Evolutionary conservation across 139 green algal species (phyloP), one percentile per base, ranked within the genome.

Genomic region (Asterochloris sp.): DNA sequence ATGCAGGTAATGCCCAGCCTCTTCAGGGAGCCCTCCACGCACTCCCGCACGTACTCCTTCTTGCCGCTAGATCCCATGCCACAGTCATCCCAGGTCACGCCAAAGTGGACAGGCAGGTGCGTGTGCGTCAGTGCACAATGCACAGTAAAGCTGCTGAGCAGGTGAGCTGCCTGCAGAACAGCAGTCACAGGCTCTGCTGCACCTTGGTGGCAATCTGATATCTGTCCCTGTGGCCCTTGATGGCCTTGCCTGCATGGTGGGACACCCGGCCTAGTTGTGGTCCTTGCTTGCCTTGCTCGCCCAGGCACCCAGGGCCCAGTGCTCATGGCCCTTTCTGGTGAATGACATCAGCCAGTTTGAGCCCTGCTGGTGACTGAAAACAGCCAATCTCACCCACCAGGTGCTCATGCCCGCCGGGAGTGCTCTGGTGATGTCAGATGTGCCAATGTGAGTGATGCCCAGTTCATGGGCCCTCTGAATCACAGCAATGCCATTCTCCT

Each of bases 381-480:
- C 69, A 60, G 76, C 14, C 13, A 26, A 28, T 12, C 84, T 82
- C 81, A 90, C 91, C 91, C 21, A 94, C 73, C 0, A 94, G 85
- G 79, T 87, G 78, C 78, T 95, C 77, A 62, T 80, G 76, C 76
- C 67, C 2, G 24, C 67, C n/a, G 47, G 38, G 19, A 78, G 74
- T n/a, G 26, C 26, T 19, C 38, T 78, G 13, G n/a, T 29, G 14
- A 27, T 71, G 17, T 26, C 66, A 71, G 19, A 71, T 10, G 17
- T 21, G 19, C 2, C 91, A 10, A 95, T 83, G 38, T 92, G 78
- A 2, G 80, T 93, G 12, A 90, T 78, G 17, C 87, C 90, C 62
- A 92, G 79, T 16, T 94, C 90, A 62, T 90, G 24, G 1, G 88
- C 89, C 10, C 76, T 78, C 28, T 89, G 81, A 13, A 94, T 88